Conservation (phyloP, 768 basidiomycete genomes). For the Pulveroboletus frians region DNA sequence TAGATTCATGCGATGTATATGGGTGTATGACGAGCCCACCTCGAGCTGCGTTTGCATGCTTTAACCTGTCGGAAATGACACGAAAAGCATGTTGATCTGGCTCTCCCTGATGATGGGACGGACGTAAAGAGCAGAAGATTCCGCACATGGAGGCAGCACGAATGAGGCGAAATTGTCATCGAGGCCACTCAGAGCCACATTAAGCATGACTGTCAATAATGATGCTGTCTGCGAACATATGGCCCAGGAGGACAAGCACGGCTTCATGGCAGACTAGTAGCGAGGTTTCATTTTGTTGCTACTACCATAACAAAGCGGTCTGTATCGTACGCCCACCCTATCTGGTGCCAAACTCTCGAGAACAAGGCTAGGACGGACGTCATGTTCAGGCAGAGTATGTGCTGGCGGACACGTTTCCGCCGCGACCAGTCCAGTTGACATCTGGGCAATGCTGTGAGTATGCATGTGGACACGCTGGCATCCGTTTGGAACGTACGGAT, state of each 20-base stretch:
- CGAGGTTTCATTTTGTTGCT: constrained; percentile 10
- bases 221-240: too few species aligned
- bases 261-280: background rate
- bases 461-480: background rate
- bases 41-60: constrained; percentile 49
- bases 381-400: constrained; percentile 64
- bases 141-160: constrained; percentile 53
- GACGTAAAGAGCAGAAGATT: constrained; percentile 49
- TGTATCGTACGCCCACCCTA: constrained; percentile 11
- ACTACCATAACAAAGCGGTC: constrained; percentile 10
- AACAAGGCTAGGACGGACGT: background rate
- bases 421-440: constrained; percentile 98
- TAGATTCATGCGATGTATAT: background rate
- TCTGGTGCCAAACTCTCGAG: background rate
- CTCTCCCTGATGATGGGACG: constrained; percentile 6
- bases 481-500: constrained; percentile 62
- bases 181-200: background rate
- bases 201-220: background rate
- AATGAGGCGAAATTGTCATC: background rate
- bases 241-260: too few species aligned
- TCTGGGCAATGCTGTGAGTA: constrained; percentile 41
- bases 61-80: constrained; percentile 33
- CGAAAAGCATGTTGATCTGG: constrained; percentile 14
- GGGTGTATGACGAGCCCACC: constrained; percentile 34
- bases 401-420: constrained; percentile 88